Evolutionary conservation across 2,329 filamentous ascomycete species (phyloP), one percentile per base, ranked within the genome.

Genomic region (Scedosporium aurantiacum): DNA sequence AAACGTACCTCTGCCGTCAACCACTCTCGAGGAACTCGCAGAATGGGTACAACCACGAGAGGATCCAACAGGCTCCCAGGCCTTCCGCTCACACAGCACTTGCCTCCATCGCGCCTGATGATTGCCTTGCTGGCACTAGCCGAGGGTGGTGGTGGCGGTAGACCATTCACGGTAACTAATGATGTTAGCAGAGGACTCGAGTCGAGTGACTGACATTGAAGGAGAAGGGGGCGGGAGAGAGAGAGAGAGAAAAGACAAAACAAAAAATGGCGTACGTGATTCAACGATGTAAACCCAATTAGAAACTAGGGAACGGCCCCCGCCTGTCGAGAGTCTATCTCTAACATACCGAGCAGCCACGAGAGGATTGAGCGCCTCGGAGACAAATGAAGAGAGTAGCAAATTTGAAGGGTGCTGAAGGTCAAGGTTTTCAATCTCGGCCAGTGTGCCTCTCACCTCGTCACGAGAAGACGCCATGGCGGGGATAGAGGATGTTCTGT

Each of bases 251-350:
- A 10, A 28, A 10, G 2, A 4, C 6, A 37, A 37, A 3, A 37
- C 10, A 37, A 12, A 37, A n/a, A n/a, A n/a, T n/a, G n/a, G n/a
- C 32, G 5, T 62, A 69, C 69, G 57, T 1, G 66, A 66, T 59
- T 68, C 67, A 21, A 70, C 58, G 28, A 71, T 67, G 28, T 67
- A 68, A 16, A 59, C 64, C 69, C 69, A 71, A 61, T 68, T 65
- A 16, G 63, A 63, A 16, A 67, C 60, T 60, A 55, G 5, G 18
- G 50, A 21, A 27, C 50, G 23, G 6, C 18, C 50, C 14, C 27
- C n/a, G 14, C 14, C 50, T 8, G 14, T 16, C 50, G n/a, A 16
- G 14, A 55, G 50, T 27, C 27, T 55, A 27, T 55, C 50, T 3
- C 27, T 55, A 2, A 55, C 23, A 14, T 28, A 55, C 2, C 23